phyloP scores from a whole-genome alignment of 441 rosid genomes.

The Populus hybrid region DNA sequence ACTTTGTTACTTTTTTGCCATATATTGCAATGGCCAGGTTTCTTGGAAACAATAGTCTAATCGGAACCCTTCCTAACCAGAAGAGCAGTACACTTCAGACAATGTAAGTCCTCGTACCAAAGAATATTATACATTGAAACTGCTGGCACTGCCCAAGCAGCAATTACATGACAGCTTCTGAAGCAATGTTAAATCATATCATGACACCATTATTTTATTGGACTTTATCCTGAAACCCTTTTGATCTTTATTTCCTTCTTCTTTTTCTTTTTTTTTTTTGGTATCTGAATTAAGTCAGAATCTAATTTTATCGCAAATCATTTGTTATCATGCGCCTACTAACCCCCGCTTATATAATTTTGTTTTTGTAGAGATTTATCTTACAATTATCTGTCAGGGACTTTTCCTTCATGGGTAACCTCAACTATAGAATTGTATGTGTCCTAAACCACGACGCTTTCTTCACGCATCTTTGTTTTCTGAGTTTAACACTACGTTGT shows the following conservation, averaged over 20 bases:
- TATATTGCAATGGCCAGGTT: constrained; percentile 22
- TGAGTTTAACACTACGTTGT: neutral
- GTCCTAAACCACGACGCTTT: neutral
- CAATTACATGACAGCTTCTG: neutral
- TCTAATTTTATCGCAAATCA: neutral
- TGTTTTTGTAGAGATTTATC: constrained; percentile 30
- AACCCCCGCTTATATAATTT: neutral
- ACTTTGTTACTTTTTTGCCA: neutral
- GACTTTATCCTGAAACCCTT: neutral
- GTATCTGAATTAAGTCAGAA: neutral
- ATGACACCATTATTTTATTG: neutral
- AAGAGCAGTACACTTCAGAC: constrained; percentile 20
- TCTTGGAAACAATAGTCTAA: constrained; percentile 35
- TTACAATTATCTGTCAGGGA: constrained; percentile 32
- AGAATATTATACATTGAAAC: neutral
- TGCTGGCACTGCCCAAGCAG: neutral
- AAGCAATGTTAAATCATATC: neutral
- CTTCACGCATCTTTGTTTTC: neutral
- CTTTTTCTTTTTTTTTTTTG: neutral
- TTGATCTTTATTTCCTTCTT: neutral
- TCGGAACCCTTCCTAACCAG: constrained; percentile 20
- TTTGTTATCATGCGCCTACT: neutral
- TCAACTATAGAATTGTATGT: constrained; percentile 28
- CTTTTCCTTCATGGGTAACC: constrained; percentile 30
- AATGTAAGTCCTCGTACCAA: constrained; percentile 16